These are phyloP conservation scores for Lactarius akahatsu DNA, from an alignment of 768 basidiomycete species.

Conservation along the genomic window DNA sequence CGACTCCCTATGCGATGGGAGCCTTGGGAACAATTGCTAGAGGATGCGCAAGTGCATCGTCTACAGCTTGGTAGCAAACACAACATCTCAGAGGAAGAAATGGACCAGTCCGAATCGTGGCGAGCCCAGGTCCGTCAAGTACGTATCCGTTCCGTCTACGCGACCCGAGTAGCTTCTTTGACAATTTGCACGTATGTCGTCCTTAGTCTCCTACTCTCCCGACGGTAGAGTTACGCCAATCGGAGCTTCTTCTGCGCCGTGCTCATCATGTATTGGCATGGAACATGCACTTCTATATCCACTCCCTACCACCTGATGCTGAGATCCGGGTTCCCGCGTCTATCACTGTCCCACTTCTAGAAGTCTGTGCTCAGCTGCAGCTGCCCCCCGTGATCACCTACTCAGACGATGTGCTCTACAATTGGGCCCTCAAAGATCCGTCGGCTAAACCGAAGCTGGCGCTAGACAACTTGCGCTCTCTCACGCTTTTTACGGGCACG, in stretches of 20 bases:
- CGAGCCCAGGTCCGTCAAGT: slow-evolving; percentile 43
- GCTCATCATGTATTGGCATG: slow-evolving; percentile 56
- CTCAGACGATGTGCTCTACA: slow-evolving; percentile 89
- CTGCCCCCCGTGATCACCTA: slow-evolving; percentile 89
- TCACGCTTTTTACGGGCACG: slow-evolving; percentile 74
- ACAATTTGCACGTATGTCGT: slow-evolving; percentile 15
- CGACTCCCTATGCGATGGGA: slow-evolving; percentile 65
- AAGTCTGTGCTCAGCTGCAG: slow-evolving; percentile 66
- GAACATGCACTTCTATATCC: slow-evolving; percentile 58
- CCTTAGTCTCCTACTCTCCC: slow-evolving; percentile 44
- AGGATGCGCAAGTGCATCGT: slow-evolving; percentile 45
- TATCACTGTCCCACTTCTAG: slow-evolving; percentile 72
- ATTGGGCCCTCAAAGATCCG: slow-evolving; percentile 50
- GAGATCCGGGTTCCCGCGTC: slow-evolving; percentile 63
- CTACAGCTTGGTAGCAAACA: slow-evolving; percentile 53
- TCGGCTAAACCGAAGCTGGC: slow-evolving; percentile 38
- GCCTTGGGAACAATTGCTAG: slow-evolving; percentile 67
- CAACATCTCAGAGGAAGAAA: slow-evolving; percentile 36
- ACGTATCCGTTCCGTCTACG: slow-evolving; percentile 22
- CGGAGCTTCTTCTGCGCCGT: slow-evolving; percentile 50
- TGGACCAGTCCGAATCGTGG: slow-evolving; percentile 42
- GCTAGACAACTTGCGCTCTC: slow-evolving; percentile 59
- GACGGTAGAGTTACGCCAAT: slow-evolving; percentile 38
- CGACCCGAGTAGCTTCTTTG: not conserved
- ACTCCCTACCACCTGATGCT: slow-evolving; percentile 37